Evolutionary conservation across 2,329 filamentous ascomycete genomes (phyloP), one percentile per base, ranked within the genome.

Genomic region (Tympanopsis confertula): DNA sequence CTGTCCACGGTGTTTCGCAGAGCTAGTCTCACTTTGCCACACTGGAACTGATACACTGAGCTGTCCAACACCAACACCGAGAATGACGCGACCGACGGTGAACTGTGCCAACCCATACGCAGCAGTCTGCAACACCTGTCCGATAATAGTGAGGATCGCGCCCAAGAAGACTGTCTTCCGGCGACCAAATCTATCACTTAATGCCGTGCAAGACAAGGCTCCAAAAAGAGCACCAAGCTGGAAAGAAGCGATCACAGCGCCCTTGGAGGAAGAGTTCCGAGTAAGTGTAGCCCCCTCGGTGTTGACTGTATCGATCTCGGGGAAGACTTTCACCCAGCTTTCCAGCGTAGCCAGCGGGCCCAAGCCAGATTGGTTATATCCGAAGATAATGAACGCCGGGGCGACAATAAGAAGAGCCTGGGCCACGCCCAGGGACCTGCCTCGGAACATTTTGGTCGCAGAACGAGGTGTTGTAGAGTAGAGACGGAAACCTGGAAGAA

Each of bases 341-440:
- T 50, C 41, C 24, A 51, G 46, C 2, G 54, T 56, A 12, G 59
- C 41, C 12, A 62, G 49, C 12, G 57, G 58, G 22, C 57, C 58
- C 22, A 61, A 48, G 37, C 55, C 56, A 3, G 59, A 55, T 42
- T 63, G 59, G 44, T 62, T 62, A 47, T 62, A 63, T 5, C 59
- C 60, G 44, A 61, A 62, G 29, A 62, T 48, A 44, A 62, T 57
- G 44, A 63, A 61, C 12, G 62, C 50, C 4, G 64, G 64, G 5
- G 53, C 56, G 14, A 66, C 62, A 28, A 67, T 57, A 35, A 65
- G 52, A 13, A 54, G 55, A 38, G 62, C 53, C 44, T 66, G 63
- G 19, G 30, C 30, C 10, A 33, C 10, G 7, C 15, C 10, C 10
- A 33, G 30, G 10, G 15, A 33, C 15, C 17, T 33, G 10, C 30